Evolutionary conservation across 257 asterid species (phyloP), one percentile per base, ranked within the genome.

Genomic region (Asclepias syriaca): DNA sequence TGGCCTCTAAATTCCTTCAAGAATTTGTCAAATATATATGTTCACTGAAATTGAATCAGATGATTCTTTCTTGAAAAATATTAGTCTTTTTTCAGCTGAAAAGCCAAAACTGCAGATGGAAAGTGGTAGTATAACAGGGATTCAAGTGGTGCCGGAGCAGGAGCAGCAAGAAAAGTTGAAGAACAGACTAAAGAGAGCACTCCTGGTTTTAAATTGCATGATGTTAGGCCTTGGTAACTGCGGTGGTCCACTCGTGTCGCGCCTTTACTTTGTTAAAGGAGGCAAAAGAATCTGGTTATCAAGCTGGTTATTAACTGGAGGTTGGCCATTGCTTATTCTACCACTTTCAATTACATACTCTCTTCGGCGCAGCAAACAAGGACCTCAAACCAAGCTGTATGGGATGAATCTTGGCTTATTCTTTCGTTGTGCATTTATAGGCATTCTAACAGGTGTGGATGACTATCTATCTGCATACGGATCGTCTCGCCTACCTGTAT

Each of bases 201-300:
- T 79, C 21, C 71, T 79, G 5, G 64, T 79, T 14, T 19, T 75
- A 18, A 75, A 79, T 49, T 71, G 74, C 57, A n/a, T 53, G 27
- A 71, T 79, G 72, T 70, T 79, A 67, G 83, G 72, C 54, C 74
- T 79, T 2, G 80, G 83, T 51, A 75, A 71, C 69, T 79, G 83
- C 34, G 83, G 83, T 37, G 74, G 69, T 45, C 83, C 80, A 15
- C 40, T 75, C 34, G 3, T 79, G 2, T 72, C 66, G 74, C 83
- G 80, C 16, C 83, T 79, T 7, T 75, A 79, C 74, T 79, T 79
- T 24, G 70, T 79, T 4, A 75, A 71, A 75, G 83, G 83, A 5
- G 77, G 83, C 68, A 79, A 79, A 59, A 75, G 71, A 79, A 75
- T 75, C 50, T 79, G 83, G 77, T 13, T 79, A 37, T 71, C 83